Evolutionary conservation across 441 rosid species (phyloP).

Genomic region (Adansonia gregorii): DNA sequence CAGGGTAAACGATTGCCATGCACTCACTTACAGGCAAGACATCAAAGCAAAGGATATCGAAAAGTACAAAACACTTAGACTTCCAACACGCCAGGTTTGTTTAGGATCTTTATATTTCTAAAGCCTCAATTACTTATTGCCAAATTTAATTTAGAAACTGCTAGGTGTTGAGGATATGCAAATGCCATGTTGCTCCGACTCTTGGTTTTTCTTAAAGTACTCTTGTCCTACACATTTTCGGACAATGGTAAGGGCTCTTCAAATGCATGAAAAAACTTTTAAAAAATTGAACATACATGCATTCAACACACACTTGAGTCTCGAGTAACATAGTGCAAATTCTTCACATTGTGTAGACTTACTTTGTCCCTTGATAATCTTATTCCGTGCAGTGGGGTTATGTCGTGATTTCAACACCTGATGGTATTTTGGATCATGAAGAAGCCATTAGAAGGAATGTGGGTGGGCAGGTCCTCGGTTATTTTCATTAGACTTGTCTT

Average conservation of each 20-base stretch:
- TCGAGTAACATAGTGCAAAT: not conserved
- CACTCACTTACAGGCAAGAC: constrained; percentile 86
- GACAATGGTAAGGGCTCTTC: too few relatives aligned
- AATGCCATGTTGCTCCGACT: too few relatives aligned
- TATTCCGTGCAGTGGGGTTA: constrained; percentile 74
- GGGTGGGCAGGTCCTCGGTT: constrained; percentile 94
- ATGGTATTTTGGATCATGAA: constrained; percentile 93
- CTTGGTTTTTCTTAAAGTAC: too few relatives aligned
- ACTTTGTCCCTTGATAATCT: not conserved
- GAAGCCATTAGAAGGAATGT: constrained; percentile 74
- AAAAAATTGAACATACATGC: too few relatives aligned
- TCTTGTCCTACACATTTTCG: too few relatives aligned
- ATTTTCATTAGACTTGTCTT: constrained; percentile 56
- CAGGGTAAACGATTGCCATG: constrained; percentile 76
- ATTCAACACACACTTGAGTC: too few relatives aligned
- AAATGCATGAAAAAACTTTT: too few relatives aligned
- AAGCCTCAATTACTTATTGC: not conserved
- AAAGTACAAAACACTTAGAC: constrained; percentile 59
- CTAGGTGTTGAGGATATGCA: not conserved
- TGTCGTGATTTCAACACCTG: constrained; percentile 85
- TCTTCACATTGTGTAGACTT: not conserved
- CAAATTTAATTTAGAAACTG: not conserved
- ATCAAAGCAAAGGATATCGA: constrained; percentile 77
- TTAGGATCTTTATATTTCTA: not conserved
- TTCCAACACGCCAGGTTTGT: constrained; percentile 89